Base-by-base conservation (phyloP, 2,329 filamentous ascomycete species). In the Mollisiaceae sp. region DNA sequence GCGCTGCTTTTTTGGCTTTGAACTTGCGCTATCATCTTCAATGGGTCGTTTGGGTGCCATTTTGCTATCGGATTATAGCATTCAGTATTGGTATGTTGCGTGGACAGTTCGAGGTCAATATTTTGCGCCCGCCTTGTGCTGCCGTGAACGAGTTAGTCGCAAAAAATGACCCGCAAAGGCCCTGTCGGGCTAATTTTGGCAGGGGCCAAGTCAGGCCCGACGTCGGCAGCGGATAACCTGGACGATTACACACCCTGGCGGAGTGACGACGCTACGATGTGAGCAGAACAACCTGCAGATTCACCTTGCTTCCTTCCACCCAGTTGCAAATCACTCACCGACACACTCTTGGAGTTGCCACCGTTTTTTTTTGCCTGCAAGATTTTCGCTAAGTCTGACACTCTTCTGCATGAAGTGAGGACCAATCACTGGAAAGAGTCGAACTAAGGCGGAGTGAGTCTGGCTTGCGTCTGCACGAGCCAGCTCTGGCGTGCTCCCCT, bases 21-120 rank as follows among this genome's bases (percentile, higher is more conserved):
- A 70, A 55, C 74, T 75, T 18, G 75, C 69, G 22, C 76, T 74
- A 56, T 78, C 75, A 66, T 80, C 78, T 60, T 87, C 85, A 36
- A 78, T 80, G n/a, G 83, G 75, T 67, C 87, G 79, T 77, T 89
- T 91, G 22, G 82, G 75, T n/a, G 82, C 80, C 88, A 91, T 91
- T 27, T 62, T 75, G 58, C 27, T 59, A 60, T 60, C 8, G 14
- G 6, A 24, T 50, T 50, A n/a, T 14, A 12, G 45, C 24, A 50
- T 9, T 9, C n/a, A 24, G n/a, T 20, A 11, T 50, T n/a, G 45
- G n/a, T 22, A 50, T 22, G 45, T 50, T 11, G 45, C 11, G n/a
- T 22, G 27, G 6, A 32, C 27, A 3, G 27, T 32, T 32, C 27
- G 27, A 32, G 6, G 27, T 32, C 27, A 32, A 32, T 32, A 32